These are phyloP conservation scores for Dujonia santamariae DNA, from an alignment of 1,139 yeast genomes.

Conservation along the genomic window DNA sequence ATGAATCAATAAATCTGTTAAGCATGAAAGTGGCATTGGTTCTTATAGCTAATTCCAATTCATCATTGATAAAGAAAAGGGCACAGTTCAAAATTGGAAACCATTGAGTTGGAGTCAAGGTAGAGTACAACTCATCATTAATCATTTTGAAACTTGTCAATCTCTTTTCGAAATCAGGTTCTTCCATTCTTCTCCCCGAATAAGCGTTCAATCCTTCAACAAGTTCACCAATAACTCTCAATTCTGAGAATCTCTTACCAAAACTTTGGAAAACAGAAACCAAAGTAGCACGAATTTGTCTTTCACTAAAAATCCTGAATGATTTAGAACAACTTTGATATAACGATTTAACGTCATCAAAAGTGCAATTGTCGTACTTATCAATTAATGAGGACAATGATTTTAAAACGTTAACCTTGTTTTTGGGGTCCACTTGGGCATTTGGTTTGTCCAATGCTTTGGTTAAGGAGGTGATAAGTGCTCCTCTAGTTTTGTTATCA, in stretches of 20 bases:
- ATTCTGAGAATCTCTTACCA: conserved; percentile 49
- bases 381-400: conserved; percentile 55
- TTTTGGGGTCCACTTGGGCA: conserved; percentile 49
- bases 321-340: conserved; percentile 58
- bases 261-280: conserved; percentile 58
- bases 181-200: conserved; percentile 59
- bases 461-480: conserved; percentile 58
- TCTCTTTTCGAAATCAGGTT: conserved; percentile 77
- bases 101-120: conserved; percentile 65
- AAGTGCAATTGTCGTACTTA: conserved; percentile 47
- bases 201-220: conserved; percentile 68
- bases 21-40: conserved; percentile 71
- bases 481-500: conserved; percentile 52
- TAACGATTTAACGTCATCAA: conserved; percentile 51
- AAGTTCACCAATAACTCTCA: conserved; percentile 46
- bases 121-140: conserved; percentile 51
- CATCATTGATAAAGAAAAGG: conserved; percentile 72
- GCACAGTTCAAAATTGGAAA: conserved; percentile 67
- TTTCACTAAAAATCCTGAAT: conserved; percentile 57
- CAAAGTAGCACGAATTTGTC: conserved; percentile 57
- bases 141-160: conserved; percentile 64
- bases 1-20: conserved; percentile 62
- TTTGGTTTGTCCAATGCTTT: conserved; percentile 62
- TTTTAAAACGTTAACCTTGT: conserved; percentile 57
- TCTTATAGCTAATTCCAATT: conserved; percentile 77